Conservation (phyloP, 768 basidiomycete species). For the Serendipita indica region DNA sequence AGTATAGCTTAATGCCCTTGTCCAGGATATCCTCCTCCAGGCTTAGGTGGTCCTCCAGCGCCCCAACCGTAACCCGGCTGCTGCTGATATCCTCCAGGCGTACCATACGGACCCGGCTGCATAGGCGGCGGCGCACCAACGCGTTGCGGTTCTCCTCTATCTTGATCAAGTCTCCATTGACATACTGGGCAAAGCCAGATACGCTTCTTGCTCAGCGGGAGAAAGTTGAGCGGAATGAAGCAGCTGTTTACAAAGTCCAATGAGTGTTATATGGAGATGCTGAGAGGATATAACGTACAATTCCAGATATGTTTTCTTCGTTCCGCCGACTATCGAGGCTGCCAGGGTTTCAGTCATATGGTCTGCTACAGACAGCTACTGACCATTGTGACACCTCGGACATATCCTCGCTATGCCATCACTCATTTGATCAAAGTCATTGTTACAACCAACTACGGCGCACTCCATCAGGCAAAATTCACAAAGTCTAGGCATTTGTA, state of each 20-base stretch:
- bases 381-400: constrained; percentile 7
- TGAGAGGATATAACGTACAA: background rate
- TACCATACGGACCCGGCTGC: background rate
- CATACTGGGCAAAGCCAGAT: constrained; percentile 1
- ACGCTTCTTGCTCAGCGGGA: background rate
- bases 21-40: background rate
- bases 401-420: constrained; percentile 4
- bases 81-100: background rate
- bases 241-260: background rate
- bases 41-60: background rate
- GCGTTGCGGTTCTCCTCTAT: background rate
- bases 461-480: background rate
- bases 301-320: background rate
- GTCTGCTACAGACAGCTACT: background rate
- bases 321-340: constrained; percentile 1
- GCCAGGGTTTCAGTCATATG: background rate
- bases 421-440: constrained; percentile 1
- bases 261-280: background rate
- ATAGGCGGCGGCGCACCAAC: background rate
- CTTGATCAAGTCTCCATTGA: background rate
- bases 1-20: background rate
- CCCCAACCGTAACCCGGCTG: constrained; percentile 3
- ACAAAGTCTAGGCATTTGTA: background rate
- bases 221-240: constrained; percentile 1
- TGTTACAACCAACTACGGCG: background rate